A percentile compares a stretch with the other conserved stretches of the same genome.
Conservation (phyloP, 768 basidiomycete genomes). For the Lactarius akahatsu region DNA sequence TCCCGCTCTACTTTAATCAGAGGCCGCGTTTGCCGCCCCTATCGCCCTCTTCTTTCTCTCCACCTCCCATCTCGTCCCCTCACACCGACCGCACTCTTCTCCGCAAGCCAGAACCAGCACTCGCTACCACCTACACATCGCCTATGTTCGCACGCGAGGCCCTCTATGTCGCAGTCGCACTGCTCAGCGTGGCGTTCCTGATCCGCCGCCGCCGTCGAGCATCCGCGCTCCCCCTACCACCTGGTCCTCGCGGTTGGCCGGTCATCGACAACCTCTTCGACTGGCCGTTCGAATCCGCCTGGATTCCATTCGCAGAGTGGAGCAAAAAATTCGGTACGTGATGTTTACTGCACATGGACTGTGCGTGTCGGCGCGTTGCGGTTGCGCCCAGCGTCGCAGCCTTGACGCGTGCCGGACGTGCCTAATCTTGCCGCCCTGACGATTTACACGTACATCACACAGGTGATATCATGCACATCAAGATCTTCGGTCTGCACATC, state of each 20-base stretch:
- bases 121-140: background rate
- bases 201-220: constrained; percentile 21
- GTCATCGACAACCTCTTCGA: constrained; percentile 28
- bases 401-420: background rate
- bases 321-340: constrained; percentile 27
- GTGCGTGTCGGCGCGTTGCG: background rate
- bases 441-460: background rate
- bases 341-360: background rate
- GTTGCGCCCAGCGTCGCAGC: background rate
- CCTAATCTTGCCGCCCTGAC: too few species aligned
- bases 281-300: constrained; percentile 22
- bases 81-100: background rate
- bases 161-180: constrained; percentile 22
- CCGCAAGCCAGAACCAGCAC: background rate
- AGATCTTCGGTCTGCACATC: constrained; percentile 30
- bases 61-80: background rate
- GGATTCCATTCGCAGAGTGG: constrained; percentile 28
- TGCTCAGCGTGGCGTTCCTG: constrained; percentile 16
- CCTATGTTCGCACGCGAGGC: constrained; percentile 21
- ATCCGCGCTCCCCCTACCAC: constrained; percentile 21
- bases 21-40: background rate
- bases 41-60: background rate
- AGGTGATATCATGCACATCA: constrained; percentile 27
- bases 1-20: constrained; percentile 14
- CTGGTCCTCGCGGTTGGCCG: constrained; percentile 29